Conservation (phyloP, 2,329 filamentous ascomycete genomes). For the Aspergillus fumigatus region DNA sequence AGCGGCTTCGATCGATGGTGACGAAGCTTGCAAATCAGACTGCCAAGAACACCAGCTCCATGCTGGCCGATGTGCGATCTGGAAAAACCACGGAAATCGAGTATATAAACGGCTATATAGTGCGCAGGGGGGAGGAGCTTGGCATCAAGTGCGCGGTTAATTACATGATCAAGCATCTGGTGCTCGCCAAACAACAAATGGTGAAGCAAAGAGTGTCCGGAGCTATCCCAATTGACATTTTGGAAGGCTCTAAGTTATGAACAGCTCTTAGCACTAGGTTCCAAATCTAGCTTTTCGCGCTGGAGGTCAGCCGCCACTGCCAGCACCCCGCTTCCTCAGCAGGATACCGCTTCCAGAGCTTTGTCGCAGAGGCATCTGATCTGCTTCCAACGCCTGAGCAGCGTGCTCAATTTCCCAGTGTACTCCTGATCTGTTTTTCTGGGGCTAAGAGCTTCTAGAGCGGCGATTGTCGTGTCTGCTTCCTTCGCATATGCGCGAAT, state of each 20-base stretch:
- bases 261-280: not conserved
- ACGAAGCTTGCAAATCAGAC: slow-evolving; percentile 52
- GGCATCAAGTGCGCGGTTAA: slow-evolving; percentile 71
- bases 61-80: slow-evolving; percentile 61
- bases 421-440: slow-evolving; percentile 8
- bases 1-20: slow-evolving; percentile 59
- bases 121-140: slow-evolving; percentile 65
- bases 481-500: slow-evolving; percentile 33
- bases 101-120: slow-evolving; percentile 84
- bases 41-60: slow-evolving; percentile 57
- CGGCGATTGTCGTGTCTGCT: slow-evolving; percentile 24
- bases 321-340: slow-evolving; percentile 5
- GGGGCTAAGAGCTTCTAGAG: slow-evolving; percentile 13
- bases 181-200: slow-evolving; percentile 63
- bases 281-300: not conserved
- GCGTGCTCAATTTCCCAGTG: slow-evolving; percentile 20
- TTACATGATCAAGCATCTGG: slow-evolving; percentile 65
- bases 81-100: slow-evolving; percentile 70
- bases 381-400: slow-evolving; percentile 38
- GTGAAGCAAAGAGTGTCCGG: slow-evolving; percentile 27
- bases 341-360: slow-evolving; percentile 21
- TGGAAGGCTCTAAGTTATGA: slow-evolving; percentile 2
- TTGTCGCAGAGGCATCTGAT: slow-evolving; percentile 31
- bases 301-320: not conserved
- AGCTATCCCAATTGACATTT: slow-evolving; percentile 30